Base-by-base conservation (phyloP, 345 rosid species). In the Adansonia digitata region DNA sequence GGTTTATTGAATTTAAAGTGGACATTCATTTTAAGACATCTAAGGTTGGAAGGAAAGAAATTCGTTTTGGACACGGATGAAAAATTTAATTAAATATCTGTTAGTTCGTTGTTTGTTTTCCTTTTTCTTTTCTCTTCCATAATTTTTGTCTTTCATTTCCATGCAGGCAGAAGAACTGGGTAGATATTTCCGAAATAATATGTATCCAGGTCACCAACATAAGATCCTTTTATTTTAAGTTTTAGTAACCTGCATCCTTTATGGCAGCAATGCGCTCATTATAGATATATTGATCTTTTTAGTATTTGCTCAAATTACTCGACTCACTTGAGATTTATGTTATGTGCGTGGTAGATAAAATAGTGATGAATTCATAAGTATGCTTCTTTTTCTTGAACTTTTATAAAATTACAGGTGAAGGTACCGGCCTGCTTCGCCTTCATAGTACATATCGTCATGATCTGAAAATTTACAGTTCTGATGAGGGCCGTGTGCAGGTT, bases 401-500 rank as follows among this genome's bases (percentile, higher is more conserved):
- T 35, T 45, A 34, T 72, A 74, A 68, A 77, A 49, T 81, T 82
- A 77, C 89, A 95, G 99, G 98, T 64, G 99, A 96, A 93, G 99
- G 99, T 56, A 92, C 97, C 0, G 99, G 99, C 51, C 80, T 96
- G 80, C 95, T 96, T 76, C 98, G 99, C 75, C 97, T 96, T 69
- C 99, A 93, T 77, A 96, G 98, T 75, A 96, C 98, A 43, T 93
- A 96, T 65, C 98, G 99, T 51, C 99, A 96, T 81, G 99, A 93
- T 83, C 92, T 96, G 77, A 96, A 96, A 84, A 96, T 93, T 81
- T 96, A 96, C 86, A 96, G 99, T 84, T 96, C 98, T 43, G 99
- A 96, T 72, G 99, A 96, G 89, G 99, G 99, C 43, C 97, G 99
- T 72, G 99, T 93, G 73, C 99, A 96, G 97, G 97, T 93, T 84